Conservation (phyloP, 352 stramenopile genomes). For the Phytopythium ostracodes region DNA sequence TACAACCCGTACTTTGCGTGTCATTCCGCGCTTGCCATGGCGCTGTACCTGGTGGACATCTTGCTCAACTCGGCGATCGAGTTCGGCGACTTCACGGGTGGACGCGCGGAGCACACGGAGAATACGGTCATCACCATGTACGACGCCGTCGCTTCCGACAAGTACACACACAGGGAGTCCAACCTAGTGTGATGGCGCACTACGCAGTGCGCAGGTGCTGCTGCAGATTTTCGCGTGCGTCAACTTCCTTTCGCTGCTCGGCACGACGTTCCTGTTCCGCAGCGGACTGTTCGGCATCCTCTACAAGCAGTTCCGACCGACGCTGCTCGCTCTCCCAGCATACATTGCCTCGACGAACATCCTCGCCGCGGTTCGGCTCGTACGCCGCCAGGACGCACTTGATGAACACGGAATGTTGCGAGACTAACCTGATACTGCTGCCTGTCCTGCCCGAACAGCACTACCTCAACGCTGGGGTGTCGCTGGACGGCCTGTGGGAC, state of each 20-base stretch:
- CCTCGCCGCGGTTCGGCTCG: constrained; percentile 31
- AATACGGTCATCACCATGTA: constrained; percentile 38
- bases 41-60: constrained; percentile 52
- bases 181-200: no score
- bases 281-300: constrained; percentile 62
- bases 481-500: constrained; percentile 43
- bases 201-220: constrained; percentile 47
- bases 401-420: neutral
- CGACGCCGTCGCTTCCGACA: constrained; percentile 4
- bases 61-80: constrained; percentile 58
- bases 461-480: constrained; percentile 21
- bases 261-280: constrained; percentile 66
- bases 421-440: neutral
- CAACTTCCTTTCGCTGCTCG: constrained; percentile 53
- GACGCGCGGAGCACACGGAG: constrained; percentile 9
- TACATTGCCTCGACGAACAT: constrained; percentile 55
- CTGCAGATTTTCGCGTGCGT: constrained; percentile 57
- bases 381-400: constrained; percentile 9
- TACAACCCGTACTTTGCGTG: constrained; percentile 34
- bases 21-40: constrained; percentile 32
- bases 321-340: constrained; percentile 37
- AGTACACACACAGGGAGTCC: no score
- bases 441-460: constrained; percentile 19
- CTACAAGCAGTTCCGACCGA: constrained; percentile 43
- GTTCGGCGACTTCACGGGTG: constrained; percentile 44